Evolutionary conservation across 495 filamentous ascomycete genomes (phyloP).

Genomic region (Cladorrhinum samala): DNA sequence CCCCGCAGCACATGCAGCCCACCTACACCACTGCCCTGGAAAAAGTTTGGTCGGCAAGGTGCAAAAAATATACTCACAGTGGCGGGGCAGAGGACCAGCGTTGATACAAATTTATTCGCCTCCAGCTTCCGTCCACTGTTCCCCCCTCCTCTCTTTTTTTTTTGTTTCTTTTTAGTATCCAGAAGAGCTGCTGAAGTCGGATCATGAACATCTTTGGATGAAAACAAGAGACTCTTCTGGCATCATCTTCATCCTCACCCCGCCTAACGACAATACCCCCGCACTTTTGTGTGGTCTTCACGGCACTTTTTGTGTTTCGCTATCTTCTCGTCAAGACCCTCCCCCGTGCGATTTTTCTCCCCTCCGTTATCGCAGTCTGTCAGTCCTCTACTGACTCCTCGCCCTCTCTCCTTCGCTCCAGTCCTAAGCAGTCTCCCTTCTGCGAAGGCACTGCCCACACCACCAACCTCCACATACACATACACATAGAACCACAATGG

Average conservation of each 20-base stretch:
- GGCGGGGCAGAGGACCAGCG: slow-evolving; percentile 14
- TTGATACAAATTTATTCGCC: slow-evolving; percentile 14
- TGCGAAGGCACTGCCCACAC: background rate
- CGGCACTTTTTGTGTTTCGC: background rate
- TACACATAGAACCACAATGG: no score
- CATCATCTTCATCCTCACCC: background rate
- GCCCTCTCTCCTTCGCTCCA: background rate
- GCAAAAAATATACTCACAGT: slow-evolving; percentile 2
- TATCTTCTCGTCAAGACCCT: background rate
- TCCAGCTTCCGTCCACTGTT: slow-evolving; percentile 1
- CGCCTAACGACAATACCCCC: background rate
- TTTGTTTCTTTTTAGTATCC: background rate
- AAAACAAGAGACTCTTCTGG: slow-evolving; percentile 7
- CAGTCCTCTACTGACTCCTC: slow-evolving; percentile 5
- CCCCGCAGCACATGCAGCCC: slow-evolving; percentile 17
- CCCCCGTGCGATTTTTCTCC: slow-evolving; percentile 3
- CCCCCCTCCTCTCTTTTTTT: slow-evolving; percentile 5
- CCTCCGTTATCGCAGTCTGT: background rate
- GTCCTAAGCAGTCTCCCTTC: background rate
- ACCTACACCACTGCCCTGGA: slow-evolving; percentile 9
- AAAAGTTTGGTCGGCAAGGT: slow-evolving; percentile 18
- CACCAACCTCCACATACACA: background rate
- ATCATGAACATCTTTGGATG: slow-evolving; percentile 4
- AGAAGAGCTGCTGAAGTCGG: slow-evolving; percentile 16
- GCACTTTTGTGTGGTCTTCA: background rate